These are phyloP conservation scores for Leccinellum luteum DNA, from an alignment of 768 basidiomycete genomes.

Conservation along the genomic window DNA sequence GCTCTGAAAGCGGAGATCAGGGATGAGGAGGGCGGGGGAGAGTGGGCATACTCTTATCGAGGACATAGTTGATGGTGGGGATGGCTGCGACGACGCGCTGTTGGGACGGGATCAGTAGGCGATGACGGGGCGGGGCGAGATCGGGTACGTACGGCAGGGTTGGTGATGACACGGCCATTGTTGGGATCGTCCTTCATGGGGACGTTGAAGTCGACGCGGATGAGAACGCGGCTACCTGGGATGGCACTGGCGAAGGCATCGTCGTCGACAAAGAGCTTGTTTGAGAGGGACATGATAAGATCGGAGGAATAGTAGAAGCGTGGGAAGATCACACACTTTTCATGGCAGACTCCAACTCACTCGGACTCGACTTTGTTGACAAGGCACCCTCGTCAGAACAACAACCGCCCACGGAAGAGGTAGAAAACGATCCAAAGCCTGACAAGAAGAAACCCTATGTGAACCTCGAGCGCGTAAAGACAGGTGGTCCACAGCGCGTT, in stretches of 20 bases:
- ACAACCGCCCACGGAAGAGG: constrained; percentile 5
- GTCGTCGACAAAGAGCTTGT: constrained; percentile 92
- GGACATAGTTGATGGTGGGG: constrained; percentile 91
- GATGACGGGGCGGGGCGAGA: not conserved
- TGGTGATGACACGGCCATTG: constrained; percentile 90
- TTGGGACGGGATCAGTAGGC: constrained; percentile 9
- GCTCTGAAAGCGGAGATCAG: constrained; percentile 45
- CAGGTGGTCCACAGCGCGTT: constrained; percentile 74
- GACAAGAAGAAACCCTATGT: constrained; percentile 74
- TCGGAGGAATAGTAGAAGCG: constrained; percentile 8
- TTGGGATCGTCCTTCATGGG: constrained; percentile 70
- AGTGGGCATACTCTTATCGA: constrained; percentile 64
- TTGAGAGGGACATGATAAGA: constrained; percentile 78
- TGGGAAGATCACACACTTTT: constrained; percentile 23
- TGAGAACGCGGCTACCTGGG: constrained; percentile 84
- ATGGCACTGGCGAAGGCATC: constrained; percentile 53
- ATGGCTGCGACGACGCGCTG: constrained; percentile 97
- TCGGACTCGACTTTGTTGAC: constrained; percentile 70
- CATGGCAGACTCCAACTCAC: constrained; percentile 56
- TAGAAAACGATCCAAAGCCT: constrained; percentile 23
- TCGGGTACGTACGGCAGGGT: constrained; percentile 76
- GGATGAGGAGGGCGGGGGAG: not conserved
- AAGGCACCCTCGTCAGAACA: constrained; percentile 21
- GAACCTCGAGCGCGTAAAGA: constrained; percentile 81
- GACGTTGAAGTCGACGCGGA: constrained; percentile 96